Percentiles rank a stretch among this genome's conserved stretches.
Evolutionary conservation across 345 rosid species (phyloP).

Genomic region (Geranium rotundifolium): DNA sequence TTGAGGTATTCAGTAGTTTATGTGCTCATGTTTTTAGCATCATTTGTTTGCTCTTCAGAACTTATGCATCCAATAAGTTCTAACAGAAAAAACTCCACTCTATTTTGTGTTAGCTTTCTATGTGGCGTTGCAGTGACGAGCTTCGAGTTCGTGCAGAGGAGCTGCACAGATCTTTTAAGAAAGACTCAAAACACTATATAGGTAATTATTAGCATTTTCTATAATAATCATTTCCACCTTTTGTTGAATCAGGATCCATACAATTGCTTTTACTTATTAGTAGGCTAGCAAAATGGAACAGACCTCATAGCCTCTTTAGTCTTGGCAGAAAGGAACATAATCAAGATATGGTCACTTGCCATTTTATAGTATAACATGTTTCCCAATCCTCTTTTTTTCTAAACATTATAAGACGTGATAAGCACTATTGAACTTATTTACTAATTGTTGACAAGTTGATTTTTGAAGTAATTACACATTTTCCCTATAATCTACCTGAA

Average conservation of each 20-base stretch:
- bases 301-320: too few species aligned
- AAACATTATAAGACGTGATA: not conserved
- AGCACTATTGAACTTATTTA: not conserved
- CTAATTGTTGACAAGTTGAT: too few species aligned
- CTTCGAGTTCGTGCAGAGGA: constrained; percentile 67
- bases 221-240: not conserved
- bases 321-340: too few species aligned
- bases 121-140: constrained; percentile 99
- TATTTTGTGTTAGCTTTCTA: constrained; percentile 60
- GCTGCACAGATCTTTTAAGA: constrained; percentile 66
- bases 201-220: constrained; percentile 27
- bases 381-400: too few species aligned
- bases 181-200: constrained; percentile 93
- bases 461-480: too few species aligned
- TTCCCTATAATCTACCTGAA: too few species aligned
- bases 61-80: not conserved
- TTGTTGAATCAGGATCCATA: not conserved
- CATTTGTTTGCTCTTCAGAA: not conserved
- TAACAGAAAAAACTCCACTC: not conserved
- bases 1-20: constrained; percentile 48
- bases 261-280: not conserved
- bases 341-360: too few species aligned
- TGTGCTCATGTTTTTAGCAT: not conserved
- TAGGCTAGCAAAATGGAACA: too few species aligned
- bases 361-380: too few species aligned